Evolutionary conservation across 2,329 filamentous ascomycete species (phyloP).

Genomic region (Exophiala oligosperma): DNA sequence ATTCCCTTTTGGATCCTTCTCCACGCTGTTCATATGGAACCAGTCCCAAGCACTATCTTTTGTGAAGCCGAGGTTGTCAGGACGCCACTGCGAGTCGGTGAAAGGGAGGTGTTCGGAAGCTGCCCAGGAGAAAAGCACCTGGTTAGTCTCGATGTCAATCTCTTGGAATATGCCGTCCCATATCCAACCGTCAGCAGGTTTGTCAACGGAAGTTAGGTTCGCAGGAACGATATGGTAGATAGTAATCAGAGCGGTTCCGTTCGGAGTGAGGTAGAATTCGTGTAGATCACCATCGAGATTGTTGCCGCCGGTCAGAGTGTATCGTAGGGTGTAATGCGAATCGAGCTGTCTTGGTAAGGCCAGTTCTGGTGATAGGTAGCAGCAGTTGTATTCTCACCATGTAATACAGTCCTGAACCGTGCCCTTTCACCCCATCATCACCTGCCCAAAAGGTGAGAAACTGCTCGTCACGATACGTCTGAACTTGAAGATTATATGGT

Average conservation of each 20-base stretch:
- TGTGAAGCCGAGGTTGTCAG: neutral
- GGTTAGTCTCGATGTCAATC: constrained; percentile 44
- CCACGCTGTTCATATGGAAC: constrained; percentile 57
- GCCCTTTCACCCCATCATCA: constrained; percentile 44
- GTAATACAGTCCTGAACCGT: constrained; percentile 49
- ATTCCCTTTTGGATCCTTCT: constrained; percentile 49
- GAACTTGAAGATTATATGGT: constrained; percentile 43
- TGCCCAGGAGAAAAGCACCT: constrained; percentile 48
- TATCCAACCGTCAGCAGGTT: constrained; percentile 35
- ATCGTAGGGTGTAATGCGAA: neutral
- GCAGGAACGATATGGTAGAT: constrained; percentile 8
- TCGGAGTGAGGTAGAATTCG: constrained; percentile 15
- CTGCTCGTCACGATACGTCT: constrained; percentile 42
- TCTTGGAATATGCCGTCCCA: constrained; percentile 47
- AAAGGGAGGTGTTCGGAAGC: constrained; percentile 44
- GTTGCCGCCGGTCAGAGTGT: constrained; percentile 1
- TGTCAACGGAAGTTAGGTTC: constrained; percentile 7
- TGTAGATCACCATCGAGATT: constrained; percentile 15
- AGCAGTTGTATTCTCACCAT: constrained; percentile 32
- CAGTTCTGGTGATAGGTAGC: neutral
- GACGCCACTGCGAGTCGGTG: neutral
- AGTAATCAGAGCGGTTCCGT: constrained; percentile 17
- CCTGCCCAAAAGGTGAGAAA: constrained; percentile 53
- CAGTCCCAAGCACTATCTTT: constrained; percentile 48
- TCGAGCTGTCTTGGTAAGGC: neutral